Evolutionary conservation across 2,329 filamentous ascomycete genomes (phyloP), one percentile per base, ranked within the genome.

Genomic region (Pyrenochaeta sp.): DNA sequence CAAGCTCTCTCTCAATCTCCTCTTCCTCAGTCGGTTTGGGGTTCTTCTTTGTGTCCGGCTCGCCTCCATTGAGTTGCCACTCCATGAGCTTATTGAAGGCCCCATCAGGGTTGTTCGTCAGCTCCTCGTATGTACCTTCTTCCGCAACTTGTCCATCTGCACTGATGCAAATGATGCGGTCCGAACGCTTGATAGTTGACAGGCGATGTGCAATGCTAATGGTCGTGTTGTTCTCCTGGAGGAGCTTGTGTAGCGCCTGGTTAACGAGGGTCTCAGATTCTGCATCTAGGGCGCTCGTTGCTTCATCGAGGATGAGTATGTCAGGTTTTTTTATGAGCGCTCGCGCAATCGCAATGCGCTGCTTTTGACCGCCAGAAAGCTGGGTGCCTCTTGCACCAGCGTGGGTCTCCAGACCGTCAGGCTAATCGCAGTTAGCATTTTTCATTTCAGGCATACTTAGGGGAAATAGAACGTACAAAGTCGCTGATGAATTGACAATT

Each of bases 181-280:
- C 95, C 2, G 91, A 96, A 54, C 95, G 87, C 78, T 98, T 97
- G 78, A 99, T 99, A 0, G 95, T 99, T 1, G 91, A 96, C 4
- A 99, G 83, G 42, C 96, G 88, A 78, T 99, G 95, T 0, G 95
- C 96, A 68, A 99, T 99, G 48, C 91, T 96, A 72, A 99, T 98
- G 10, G 95, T 99, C 0, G 96, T 99, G 76, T 95, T 97, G 69
- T 89, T 90, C 29, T 92, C 92, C 58, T 87, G 85, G 23, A 99
- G 87, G 30, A 99, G 83, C 39, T 87, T 87, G 6, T 87, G 87
- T 2, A 99, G 83, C 2, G 95, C 95, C 66, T 92, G 88, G 74
- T 99, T 99, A 55, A 99, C 95, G 2, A 98, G 85, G 0, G 95
- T 98, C 76, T 99, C 95, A 0, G 92, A 97, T 76, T 99, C 95